A percentile compares a stretch with the other conserved stretches of the same genome.
Evolutionary conservation across 768 basidiomycete genomes (phyloP).

Genomic region (Tylopilus subfusipes): DNA sequence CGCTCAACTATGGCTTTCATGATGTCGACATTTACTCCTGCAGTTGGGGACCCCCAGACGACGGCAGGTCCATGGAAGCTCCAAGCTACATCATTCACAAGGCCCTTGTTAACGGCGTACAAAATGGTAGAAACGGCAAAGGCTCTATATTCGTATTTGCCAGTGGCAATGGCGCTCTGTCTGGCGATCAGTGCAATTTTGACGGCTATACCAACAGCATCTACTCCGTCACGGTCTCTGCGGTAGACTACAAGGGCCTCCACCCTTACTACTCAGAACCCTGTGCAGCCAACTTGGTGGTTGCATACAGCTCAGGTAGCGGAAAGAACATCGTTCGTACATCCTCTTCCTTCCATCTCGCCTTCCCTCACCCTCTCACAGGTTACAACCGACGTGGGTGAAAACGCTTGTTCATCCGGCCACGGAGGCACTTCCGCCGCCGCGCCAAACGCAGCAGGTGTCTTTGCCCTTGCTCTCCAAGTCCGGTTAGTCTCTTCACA

Average conservation of each 20-base stretch:
- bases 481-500: conserved; percentile 55
- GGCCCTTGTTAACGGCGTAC: conserved; percentile 90
- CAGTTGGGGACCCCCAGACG: conserved; percentile 97
- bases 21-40: conserved; percentile 90
- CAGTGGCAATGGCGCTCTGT: conserved; percentile 89
- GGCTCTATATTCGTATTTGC: conserved; percentile 97
- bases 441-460: conserved; percentile 93
- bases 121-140: conserved; percentile 83
- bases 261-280: conserved; percentile 97
- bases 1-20: conserved; percentile 92
- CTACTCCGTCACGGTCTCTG: conserved; percentile 94
- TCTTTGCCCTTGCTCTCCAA: conserved; percentile 86
- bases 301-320: conserved; percentile 92
- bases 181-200: conserved; percentile 97
- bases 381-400: conserved; percentile 94
- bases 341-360: neutral
- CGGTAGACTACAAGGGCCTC: conserved; percentile 87
- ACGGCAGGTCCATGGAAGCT: conserved; percentile 91
- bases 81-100: conserved; percentile 89
- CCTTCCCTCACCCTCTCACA: conserved; percentile 33
- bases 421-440: conserved; percentile 99
- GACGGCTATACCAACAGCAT: conserved; percentile 99
- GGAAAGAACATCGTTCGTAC: conserved; percentile 85
- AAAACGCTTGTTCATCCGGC: conserved; percentile 69
- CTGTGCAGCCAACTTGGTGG: conserved; percentile 97